Evolutionary conservation across 1,284 basidiomycete genomes (phyloP).

Genomic region (Papiliotrema laurentii): DNA sequence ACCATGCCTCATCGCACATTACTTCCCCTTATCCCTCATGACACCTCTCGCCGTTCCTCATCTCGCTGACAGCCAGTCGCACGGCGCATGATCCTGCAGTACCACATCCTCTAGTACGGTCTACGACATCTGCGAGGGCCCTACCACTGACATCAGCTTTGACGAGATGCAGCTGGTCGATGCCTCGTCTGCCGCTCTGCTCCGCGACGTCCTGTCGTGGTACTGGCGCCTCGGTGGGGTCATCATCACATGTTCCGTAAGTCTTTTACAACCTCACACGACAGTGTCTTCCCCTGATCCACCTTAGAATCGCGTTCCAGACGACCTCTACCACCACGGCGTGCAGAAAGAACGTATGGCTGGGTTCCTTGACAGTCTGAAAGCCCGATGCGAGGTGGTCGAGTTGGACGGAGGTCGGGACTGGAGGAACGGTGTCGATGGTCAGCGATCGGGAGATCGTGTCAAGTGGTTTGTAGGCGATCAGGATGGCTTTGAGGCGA

Average conservation of each 20-base stretch:
- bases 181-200: conserved; percentile 60
- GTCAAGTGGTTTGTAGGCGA: conserved; percentile 26
- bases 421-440: conserved; percentile 40
- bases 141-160: conserved; percentile 46
- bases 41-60: no score
- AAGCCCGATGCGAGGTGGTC: conserved; percentile 60
- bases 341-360: conserved; percentile 62
- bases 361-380: conserved; percentile 61
- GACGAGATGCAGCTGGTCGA: conserved; percentile 71
- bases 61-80: conserved; percentile 33
- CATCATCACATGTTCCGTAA: conserved; percentile 53
- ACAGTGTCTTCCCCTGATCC: not conserved
- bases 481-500: conserved; percentile 35
- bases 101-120: conserved; percentile 51
- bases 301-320: conserved; percentile 59
- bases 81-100: conserved; percentile 44
- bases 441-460: conserved; percentile 35
- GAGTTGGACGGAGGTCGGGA: conserved; percentile 54
- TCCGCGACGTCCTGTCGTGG: conserved; percentile 67
- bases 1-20: no score
- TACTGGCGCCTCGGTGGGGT: conserved; percentile 72
- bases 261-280: conserved; percentile 29
- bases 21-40: no score
- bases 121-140: conserved; percentile 8
- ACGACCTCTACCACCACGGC: conserved; percentile 66